phyloP scores from a whole-genome alignment of 371 early-diverging fungal genomes.

The Mortierella sp. region DNA sequence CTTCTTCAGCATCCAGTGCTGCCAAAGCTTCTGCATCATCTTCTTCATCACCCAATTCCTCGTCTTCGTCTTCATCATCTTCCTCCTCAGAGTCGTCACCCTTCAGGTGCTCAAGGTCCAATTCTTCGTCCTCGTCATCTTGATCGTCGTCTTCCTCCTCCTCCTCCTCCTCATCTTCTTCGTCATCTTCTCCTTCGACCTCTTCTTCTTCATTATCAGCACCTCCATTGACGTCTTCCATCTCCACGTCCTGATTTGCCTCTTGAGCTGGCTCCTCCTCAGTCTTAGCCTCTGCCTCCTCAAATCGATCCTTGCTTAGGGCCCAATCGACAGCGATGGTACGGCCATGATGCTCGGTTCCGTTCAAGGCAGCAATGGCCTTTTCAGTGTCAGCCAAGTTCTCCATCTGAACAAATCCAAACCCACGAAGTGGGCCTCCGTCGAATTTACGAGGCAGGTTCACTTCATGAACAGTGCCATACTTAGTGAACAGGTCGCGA shows the following conservation, averaged over 20 bases:
- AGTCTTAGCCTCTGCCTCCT: conserved; percentile 63
- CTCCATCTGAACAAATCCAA: conserved; percentile 90
- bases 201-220: conserved; percentile 53
- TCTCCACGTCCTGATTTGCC: conserved; percentile 51
- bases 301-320: conserved; percentile 78
- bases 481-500: conserved; percentile 61
- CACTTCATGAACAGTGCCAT: conserved; percentile 73
- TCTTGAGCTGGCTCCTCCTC: conserved; percentile 31
- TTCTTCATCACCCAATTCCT: conserved; percentile 55
- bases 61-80: conserved; percentile 55
- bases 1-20: conserved; percentile 52
- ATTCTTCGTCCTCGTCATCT: conserved; percentile 52
- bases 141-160: conserved; percentile 44
- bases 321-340: conserved; percentile 89
- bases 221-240: conserved; percentile 56
- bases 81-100: conserved; percentile 51
- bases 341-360: conserved; percentile 73
- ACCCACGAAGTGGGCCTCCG: conserved; percentile 81
- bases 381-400: conserved; percentile 72
- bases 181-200: conserved; percentile 54
- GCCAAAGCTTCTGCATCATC: conserved; percentile 58
- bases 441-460: conserved; percentile 81
- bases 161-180: conserved; percentile 52
- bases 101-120: conserved; percentile 53
- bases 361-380: conserved; percentile 84